These are phyloP conservation scores for Coniosporium tulheliwenetii DNA, from an alignment of 2,329 filamentous ascomycete species.

Conservation along the genomic window DNA sequence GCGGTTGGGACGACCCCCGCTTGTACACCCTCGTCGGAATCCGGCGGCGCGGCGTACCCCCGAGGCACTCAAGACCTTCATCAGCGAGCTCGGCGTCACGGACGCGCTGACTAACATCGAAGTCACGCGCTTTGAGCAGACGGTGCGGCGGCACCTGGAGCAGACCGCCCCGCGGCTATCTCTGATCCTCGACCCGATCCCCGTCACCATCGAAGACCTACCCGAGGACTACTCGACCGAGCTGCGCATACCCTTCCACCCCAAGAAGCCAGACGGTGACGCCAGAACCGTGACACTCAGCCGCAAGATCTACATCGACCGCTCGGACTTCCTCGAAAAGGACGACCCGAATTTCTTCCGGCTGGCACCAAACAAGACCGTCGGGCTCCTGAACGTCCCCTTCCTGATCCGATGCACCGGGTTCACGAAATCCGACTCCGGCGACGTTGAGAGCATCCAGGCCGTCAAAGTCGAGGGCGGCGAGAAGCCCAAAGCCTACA, in stretches of 20 bases:
- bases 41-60: conserved; percentile 70
- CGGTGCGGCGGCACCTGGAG: conserved; percentile 74
- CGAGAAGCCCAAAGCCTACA: conserved; percentile 55
- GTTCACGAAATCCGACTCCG: conserved; percentile 47
- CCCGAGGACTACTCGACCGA: conserved; percentile 50
- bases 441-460: conserved; percentile 46
- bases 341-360: conserved; percentile 64
- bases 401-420: conserved; percentile 53
- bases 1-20: conserved; percentile 82
- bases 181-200: conserved; percentile 75
- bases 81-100: conserved; percentile 83
- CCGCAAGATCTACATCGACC: conserved; percentile 71
- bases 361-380: conserved; percentile 56
- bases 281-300: conserved; percentile 50
- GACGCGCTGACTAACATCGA: conserved; percentile 68
- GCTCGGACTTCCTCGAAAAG: conserved; percentile 54
- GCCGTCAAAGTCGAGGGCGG: conserved; percentile 48
- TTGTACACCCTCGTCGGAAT: conserved; percentile 78
- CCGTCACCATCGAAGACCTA: conserved; percentile 66
- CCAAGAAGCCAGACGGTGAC: conserved; percentile 59
- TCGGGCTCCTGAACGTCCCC: conserved; percentile 57
- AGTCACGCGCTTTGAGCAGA: conserved; percentile 69
- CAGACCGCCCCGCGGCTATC: conserved; percentile 76
- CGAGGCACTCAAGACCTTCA: conserved; percentile 80
- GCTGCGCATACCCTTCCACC: conserved; percentile 61